phyloP scores from a whole-genome alignment of 352 stramenopile genomes.

The Phytopythium litorale region DNA sequence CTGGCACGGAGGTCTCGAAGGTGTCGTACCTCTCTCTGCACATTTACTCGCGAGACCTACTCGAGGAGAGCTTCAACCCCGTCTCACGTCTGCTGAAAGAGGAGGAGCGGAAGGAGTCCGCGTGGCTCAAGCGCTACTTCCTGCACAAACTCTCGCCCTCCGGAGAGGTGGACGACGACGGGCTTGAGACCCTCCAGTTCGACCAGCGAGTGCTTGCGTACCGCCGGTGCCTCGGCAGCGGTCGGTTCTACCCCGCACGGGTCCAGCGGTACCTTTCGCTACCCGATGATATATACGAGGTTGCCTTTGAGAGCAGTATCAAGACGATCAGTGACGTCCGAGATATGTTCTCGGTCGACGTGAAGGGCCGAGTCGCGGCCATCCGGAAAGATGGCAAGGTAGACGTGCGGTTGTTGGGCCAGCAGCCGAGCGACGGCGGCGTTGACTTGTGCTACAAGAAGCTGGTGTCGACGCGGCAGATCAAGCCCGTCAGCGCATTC shows the following conservation, averaged over 20 bases:
- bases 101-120: slow-evolving; percentile 25
- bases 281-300: slow-evolving; percentile 39
- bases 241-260: slow-evolving; percentile 53
- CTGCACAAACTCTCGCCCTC: slow-evolving; percentile 52
- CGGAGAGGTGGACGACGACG: slow-evolving; percentile 44
- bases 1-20: slow-evolving; percentile 34
- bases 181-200: slow-evolving; percentile 45
- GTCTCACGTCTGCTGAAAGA: slow-evolving; percentile 31
- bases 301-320: slow-evolving; percentile 53
- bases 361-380: slow-evolving; percentile 43
- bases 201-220: slow-evolving; percentile 68
- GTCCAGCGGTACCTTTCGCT: slow-evolving; percentile 51
- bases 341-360: slow-evolving; percentile 54
- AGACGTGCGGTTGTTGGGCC: slow-evolving; percentile 36
- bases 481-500: slow-evolving; percentile 51
- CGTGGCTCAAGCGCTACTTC: slow-evolving; percentile 38
- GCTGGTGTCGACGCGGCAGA: slow-evolving; percentile 14
- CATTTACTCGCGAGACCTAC: slow-evolving; percentile 57
- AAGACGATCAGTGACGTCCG: slow-evolving; percentile 59
- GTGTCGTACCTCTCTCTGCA: slow-evolving; percentile 69
- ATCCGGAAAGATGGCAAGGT: slow-evolving; percentile 50
- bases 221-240: slow-evolving; percentile 43
- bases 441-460: slow-evolving; percentile 18
- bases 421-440: not conserved
- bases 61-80: slow-evolving; percentile 22